These are phyloP conservation scores for Russula brevipes DNA, from an alignment of 768 basidiomycete species.

Conservation along the genomic window DNA sequence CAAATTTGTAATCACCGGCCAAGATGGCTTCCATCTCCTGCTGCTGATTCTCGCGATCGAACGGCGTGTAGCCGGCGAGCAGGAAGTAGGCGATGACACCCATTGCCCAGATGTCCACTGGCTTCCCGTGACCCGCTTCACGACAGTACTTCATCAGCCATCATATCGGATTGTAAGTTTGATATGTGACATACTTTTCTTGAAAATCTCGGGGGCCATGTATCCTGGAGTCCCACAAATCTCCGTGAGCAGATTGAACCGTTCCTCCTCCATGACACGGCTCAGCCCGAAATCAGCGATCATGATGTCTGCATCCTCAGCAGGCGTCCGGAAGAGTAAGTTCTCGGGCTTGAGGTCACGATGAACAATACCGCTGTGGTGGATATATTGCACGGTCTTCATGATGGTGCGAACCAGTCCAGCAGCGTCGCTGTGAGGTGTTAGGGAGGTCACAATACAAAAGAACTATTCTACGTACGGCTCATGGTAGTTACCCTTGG, in stretches of 20 bases:
- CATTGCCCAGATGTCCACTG: constrained; percentile 96
- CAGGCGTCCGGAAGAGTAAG: constrained; percentile 84
- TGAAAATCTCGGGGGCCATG: constrained; percentile 96
- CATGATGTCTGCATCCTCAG: constrained; percentile 92
- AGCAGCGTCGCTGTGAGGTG: constrained; percentile 69
- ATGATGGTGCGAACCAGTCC: constrained; percentile 82
- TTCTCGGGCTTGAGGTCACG: constrained; percentile 98
- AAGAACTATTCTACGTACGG: constrained; percentile 47
- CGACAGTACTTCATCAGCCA: constrained; percentile 3
- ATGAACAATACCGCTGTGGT: constrained; percentile 89
- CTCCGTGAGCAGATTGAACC: constrained; percentile 83
- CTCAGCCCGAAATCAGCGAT: constrained; percentile 95
- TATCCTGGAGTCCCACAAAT: constrained; percentile 96
- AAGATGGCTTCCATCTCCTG: constrained; percentile 96
- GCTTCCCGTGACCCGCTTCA: constrained; percentile 85
- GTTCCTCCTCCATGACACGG: constrained; percentile 86
- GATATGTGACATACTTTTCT: constrained; percentile 58
- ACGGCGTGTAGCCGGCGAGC: constrained; percentile 91
- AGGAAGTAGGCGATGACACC: constrained; percentile 98
- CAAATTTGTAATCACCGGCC: constrained; percentile 87
- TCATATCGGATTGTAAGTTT: neutral
- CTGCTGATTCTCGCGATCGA: constrained; percentile 84
- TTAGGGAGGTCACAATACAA: constrained; percentile 29
- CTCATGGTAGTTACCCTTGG: constrained; percentile 95
- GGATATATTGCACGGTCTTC: constrained; percentile 85